phyloP scores from a whole-genome alignment of 352 stramenopile genomes.

The Stramenopiles sp. region DNA sequence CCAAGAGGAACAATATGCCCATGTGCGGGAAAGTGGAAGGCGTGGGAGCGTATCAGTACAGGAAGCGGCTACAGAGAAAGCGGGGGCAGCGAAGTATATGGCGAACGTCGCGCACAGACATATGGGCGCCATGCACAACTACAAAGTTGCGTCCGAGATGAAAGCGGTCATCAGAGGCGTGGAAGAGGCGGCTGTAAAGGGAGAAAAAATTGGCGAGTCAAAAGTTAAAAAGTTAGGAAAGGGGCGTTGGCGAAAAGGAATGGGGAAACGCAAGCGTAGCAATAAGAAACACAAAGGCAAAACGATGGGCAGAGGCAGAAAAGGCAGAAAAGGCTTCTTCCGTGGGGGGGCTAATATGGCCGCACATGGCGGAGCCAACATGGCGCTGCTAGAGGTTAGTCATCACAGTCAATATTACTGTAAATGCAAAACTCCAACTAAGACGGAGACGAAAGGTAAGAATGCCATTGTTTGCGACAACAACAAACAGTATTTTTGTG shows the following conservation, averaged over 20 bases:
- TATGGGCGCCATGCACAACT: neutral
- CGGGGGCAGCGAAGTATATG: neutral
- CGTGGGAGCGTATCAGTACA: neutral
- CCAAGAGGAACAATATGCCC: neutral
- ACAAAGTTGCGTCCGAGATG: neutral
- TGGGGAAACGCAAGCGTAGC: neutral
- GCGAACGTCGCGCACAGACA: neutral
- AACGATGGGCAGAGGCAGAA: neutral
- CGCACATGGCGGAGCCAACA: neutral
- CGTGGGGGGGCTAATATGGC: no score
- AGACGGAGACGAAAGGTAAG: neutral
- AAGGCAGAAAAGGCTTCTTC: neutral
- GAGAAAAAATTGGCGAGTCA: neutral
- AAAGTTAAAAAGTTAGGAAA: neutral
- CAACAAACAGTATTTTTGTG: neutral
- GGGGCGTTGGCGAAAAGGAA: neutral
- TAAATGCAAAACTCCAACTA: neutral
- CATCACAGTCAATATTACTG: neutral
- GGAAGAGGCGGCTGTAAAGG: neutral
- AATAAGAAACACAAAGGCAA: neutral
- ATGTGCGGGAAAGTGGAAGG: neutral
- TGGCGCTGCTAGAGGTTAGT: neutral
- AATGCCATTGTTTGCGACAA: conserved; percentile 1
- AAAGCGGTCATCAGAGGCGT: neutral
- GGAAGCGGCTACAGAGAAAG: neutral